phyloP scores from a whole-genome alignment of 1,284 basidiomycete species.

The Athelia psychrophila region DNA sequence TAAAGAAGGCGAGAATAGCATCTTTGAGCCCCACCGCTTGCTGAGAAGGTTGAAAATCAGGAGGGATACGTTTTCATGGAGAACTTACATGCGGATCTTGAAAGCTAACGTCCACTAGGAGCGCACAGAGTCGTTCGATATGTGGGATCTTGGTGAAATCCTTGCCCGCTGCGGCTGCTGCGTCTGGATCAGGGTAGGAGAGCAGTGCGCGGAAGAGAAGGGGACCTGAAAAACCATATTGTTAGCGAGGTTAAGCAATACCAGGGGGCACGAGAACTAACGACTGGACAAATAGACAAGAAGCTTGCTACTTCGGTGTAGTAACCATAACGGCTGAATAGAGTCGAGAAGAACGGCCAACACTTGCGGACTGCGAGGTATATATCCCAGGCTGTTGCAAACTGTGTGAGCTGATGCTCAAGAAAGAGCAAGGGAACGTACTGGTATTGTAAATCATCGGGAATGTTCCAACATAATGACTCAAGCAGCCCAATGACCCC shows the following conservation, averaged over 20 bases:
- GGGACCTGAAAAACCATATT: not conserved
- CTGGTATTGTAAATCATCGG: conserved; percentile 42
- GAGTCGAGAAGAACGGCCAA: not conserved
- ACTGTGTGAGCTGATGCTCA: not conserved
- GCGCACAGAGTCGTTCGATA: conserved; percentile 49
- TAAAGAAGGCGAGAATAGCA: conserved; percentile 53
- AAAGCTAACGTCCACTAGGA: conserved; percentile 44
- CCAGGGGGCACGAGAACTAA: not conserved
- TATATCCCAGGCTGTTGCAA: not conserved
- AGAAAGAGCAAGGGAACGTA: conserved; percentile 22
- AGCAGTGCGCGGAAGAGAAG: not conserved
- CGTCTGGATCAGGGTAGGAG: not conserved
- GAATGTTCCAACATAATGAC: conserved; percentile 45
- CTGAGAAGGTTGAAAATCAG: too few species aligned
- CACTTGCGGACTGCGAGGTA: not conserved
- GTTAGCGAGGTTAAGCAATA: too few species aligned
- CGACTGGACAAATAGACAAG: not conserved
- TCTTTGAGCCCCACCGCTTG: conserved; percentile 29
- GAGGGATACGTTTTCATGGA: conserved; percentile 5
- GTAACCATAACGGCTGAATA: not conserved
- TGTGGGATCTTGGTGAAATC: conserved; percentile 39
- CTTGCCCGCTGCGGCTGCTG: conserved; percentile 11
- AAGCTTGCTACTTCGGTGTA: not conserved
- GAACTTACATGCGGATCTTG: conserved; percentile 41
- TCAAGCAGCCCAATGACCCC: conserved; percentile 51